Evolutionary conservation across 441 rosid species (phyloP), one percentile per base, ranked within the genome.

Genomic region (Gossypium gossypioides): DNA sequence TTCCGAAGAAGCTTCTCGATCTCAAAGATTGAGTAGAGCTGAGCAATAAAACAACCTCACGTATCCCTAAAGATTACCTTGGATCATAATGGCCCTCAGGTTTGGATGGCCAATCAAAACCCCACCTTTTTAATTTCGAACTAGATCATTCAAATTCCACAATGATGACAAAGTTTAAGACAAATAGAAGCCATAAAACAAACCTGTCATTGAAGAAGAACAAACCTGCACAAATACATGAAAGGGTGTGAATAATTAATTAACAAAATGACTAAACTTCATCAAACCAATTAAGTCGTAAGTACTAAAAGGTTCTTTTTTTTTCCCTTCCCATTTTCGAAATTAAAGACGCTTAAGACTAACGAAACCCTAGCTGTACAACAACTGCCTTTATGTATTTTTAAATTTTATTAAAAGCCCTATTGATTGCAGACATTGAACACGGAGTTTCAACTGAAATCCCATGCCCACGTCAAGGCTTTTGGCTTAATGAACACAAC

Each of bases 51-150:
- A 66, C 21, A 60, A 37, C 16, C 69, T 54, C 56, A 75, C 25
- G 44, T 57, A 37, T 70, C 71, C 78, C 34, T 65, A 32, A 48
- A 80, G 65, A 22, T 71, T 58, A 72, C 67, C 75, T 72, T 55
- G 75, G 56, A 77, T 66, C 86, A 82, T 82, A 78, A 75, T 50
- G 48, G 76, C 79, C 56, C 69, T 76, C 51, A 32, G 50, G 70
- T 60, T 50, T 10, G 59, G 72, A 84, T 13, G 42, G n/a, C 77
- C 63, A 15, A 22, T 8, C 44, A 56, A 76, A 76, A 48, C 29
- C 63, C 63, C 40, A 74, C 71, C 71, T 59, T 42, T 24, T 66
- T 37, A 58, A 37, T 74, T 71, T 72, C 73, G 50, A 71, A 80
- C 74, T 3, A 72, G 77, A 65, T 65, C 82, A 77, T 77, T 69